Conservation (phyloP, 257 asterid genomes). For the Salvia rosmarinus region DNA sequence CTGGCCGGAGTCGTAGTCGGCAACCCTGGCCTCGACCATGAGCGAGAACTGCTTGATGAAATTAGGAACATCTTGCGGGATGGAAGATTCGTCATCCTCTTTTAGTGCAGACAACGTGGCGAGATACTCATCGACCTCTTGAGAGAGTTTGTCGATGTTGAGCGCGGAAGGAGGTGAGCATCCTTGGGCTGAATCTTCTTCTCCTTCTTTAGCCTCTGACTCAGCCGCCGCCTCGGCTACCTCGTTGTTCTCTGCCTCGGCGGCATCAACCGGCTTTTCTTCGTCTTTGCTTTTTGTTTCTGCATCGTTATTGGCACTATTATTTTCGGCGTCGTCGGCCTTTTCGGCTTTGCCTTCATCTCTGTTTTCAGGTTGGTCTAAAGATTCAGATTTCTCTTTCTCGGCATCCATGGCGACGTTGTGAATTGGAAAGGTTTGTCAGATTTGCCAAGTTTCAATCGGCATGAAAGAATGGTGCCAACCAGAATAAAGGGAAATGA, state of each 20-base stretch:
- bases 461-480: conserved; percentile 8
- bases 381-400: conserved; percentile 43
- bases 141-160: conserved; percentile 66
- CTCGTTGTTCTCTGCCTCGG: neutral
- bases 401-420: conserved; percentile 50
- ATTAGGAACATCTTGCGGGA: conserved; percentile 56
- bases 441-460: neutral
- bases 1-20: conserved; percentile 52
- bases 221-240: neutral
- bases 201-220: conserved; percentile 31
- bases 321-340: neutral
- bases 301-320: neutral
- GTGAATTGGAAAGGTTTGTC: neutral
- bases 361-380: conserved; percentile 21
- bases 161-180: conserved; percentile 59
- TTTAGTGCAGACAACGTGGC: conserved; percentile 32
- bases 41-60: conserved; percentile 68
- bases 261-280: neutral
- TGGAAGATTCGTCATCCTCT: conserved; percentile 30
- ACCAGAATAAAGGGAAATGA: neutral
- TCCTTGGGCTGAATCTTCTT: conserved; percentile 18
- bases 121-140: conserved; percentile 68
- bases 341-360: conserved; percentile 9
- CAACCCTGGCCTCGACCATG: conserved; percentile 70
- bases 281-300: neutral